A percentile compares a stretch with the other conserved stretches of the same genome.
Conservation (phyloP, 805 yeast genomes). For the Cyberlindnera americana region DNA sequence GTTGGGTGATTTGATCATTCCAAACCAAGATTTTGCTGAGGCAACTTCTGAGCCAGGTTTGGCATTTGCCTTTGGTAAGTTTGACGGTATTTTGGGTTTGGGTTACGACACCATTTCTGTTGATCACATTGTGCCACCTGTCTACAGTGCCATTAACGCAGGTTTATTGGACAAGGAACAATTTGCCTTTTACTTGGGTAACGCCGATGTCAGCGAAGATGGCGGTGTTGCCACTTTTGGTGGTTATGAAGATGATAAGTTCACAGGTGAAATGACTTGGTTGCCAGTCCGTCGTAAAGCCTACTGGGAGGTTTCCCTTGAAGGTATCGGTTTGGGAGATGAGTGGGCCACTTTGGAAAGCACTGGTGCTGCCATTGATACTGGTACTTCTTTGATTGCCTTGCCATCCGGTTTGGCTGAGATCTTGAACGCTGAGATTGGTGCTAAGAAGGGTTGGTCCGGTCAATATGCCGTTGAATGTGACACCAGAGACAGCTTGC, state of each 20-base stretch:
- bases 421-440: conserved; percentile 90
- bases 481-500: conserved; percentile 75
- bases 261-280: conserved; percentile 84
- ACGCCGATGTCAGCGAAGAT: conserved; percentile 56
- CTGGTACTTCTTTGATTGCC: conserved; percentile 96
- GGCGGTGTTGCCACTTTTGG: conserved; percentile 97
- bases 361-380: conserved; percentile 97
- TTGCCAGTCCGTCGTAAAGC: conserved; percentile 99
- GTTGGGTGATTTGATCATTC: conserved; percentile 80
- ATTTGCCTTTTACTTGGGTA: conserved; percentile 91
- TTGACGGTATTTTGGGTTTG: conserved; percentile 95
- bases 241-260: conserved; percentile 78
- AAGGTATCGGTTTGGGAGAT: conserved; percentile 87
- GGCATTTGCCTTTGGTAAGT: conserved; percentile 97
- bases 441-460: conserved; percentile 95
- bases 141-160: conserved; percentile 80
- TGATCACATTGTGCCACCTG: conserved; percentile 86
- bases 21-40: conserved; percentile 93
- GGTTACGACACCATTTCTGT: conserved; percentile 92
- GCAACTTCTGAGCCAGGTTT: conserved; percentile 97
- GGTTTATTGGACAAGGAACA: conserved; percentile 80
- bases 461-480: conserved; percentile 97
- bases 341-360: conserved; percentile 78
- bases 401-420: conserved; percentile 95
- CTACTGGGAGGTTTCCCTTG: conserved; percentile 97